A percentile compares a stretch with the other conserved stretches of the same genome.
These are phyloP conservation scores for Geotrichum restrictum DNA, from an alignment of 1,139 yeast genomes.

Conservation along the genomic window DNA sequence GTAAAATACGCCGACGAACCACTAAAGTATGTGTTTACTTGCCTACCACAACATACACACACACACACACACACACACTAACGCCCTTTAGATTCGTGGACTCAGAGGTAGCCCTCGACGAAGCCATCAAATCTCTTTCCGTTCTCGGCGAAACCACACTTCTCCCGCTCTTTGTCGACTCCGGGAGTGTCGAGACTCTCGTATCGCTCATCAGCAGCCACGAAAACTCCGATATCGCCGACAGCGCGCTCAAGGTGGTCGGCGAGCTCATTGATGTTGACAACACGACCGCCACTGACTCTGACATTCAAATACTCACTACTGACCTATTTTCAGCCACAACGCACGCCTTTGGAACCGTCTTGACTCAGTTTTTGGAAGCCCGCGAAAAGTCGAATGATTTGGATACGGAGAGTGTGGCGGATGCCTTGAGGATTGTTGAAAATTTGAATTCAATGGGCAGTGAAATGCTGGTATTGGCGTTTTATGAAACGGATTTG, in stretches of 20 bases:
- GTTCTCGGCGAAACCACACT: slow-evolving; percentile 33
- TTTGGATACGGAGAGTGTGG: slow-evolving; percentile 13
- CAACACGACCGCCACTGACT: slow-evolving; percentile 19
- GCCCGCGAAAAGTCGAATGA: slow-evolving; percentile 6
- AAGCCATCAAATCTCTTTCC: slow-evolving; percentile 36
- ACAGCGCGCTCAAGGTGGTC: slow-evolving; percentile 30
- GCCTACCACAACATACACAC: neutral
- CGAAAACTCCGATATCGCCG: slow-evolving; percentile 38
- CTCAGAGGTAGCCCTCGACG: slow-evolving; percentile 35
- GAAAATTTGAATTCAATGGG: slow-evolving; percentile 12
- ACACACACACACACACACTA: neutral
- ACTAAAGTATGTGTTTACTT: slow-evolving; percentile 27
- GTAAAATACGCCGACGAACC: slow-evolving; percentile 37
- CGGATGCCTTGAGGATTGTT: slow-evolving; percentile 22
- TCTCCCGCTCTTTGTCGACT: slow-evolving; percentile 28
- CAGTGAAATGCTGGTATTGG: neutral
- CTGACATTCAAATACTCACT: slow-evolving; percentile 24
- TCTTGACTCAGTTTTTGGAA: slow-evolving; percentile 7
- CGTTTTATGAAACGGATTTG: slow-evolving; percentile 20
- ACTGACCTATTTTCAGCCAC: slow-evolving; percentile 9
- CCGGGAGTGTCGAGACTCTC: slow-evolving; percentile 29
- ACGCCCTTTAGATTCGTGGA: slow-evolving; percentile 26
- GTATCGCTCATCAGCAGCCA: slow-evolving; percentile 32
- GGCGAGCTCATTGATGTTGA: slow-evolving; percentile 33
- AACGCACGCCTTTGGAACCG: slow-evolving; percentile 6